Base-by-base conservation (phyloP, 2,329 filamentous ascomycete genomes). In the Paecilomyces variotii region DNA sequence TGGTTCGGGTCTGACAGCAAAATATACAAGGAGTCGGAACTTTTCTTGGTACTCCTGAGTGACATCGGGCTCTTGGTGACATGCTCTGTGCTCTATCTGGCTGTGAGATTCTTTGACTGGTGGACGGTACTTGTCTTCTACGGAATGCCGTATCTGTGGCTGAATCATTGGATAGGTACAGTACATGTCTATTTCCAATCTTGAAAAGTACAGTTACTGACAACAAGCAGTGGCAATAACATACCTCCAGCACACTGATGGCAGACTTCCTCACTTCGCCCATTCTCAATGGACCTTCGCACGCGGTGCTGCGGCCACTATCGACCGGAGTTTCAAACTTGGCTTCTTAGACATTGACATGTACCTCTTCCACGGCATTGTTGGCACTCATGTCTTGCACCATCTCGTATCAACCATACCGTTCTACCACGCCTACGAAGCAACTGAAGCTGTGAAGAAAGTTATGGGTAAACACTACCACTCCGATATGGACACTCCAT, bases 161-260 rank as follows among this genome's bases (percentile, higher is more conserved):
- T 45, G 39, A 45, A 45, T 19, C 39, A 45, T 9, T 45, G 39
- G 39, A 45, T 45, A 2, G 39, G 39, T 45, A 45, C 2, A 9
- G 5, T 5, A 11, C 19, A 19, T 45, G 19, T 19, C 19, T n/a
- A 5, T 9, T 24, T 19, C 39, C 5, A 19, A 19, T 9, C 19
- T 24, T 9, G 14, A 39, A n/a, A n/a, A 7, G 19, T 45, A 9
- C 39, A 39, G 5, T 39, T 14, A 3, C 39, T 45, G n/a, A 45
- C n/a, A 19, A 45, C 12, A 53, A 52, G 59, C 52, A 84, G 85
- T 89, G 26, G 85, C 86, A 63, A 89, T 89, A 67, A 89, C 87
- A 54, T 90, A 88, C 73, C 84, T 90, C 24, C 87, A 90, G 74
- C 87, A 90, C 78, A 87, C 84, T 56, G 83, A 88, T 68, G 74